These are phyloP conservation scores for Rosa rugosa DNA, from an alignment of 306 rosid genomes.

Conservation along the genomic window DNA sequence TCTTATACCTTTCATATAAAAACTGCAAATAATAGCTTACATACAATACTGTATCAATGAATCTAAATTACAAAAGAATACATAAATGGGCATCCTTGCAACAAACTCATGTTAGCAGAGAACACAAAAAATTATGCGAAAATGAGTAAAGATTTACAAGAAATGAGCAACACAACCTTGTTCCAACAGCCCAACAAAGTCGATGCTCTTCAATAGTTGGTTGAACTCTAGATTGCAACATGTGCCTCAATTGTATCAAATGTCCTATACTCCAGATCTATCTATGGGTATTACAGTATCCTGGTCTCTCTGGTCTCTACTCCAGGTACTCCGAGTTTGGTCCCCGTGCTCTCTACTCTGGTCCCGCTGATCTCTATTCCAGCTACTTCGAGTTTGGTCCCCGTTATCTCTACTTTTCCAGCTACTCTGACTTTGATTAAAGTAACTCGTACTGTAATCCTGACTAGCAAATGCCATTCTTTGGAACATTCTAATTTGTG, in stretches of 20 bases:
- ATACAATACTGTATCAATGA: constrained; percentile 18
- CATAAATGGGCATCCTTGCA: constrained; percentile 25
- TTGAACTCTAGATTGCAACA: constrained; percentile 12
- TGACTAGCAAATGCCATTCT: constrained; percentile 91
- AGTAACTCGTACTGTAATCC: constrained; percentile 56
- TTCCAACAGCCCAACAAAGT: neutral
- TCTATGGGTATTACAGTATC: constrained; percentile 41
- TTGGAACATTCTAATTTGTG: constrained; percentile 78
- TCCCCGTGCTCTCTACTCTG: constrained; percentile 39
- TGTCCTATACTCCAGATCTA: constrained; percentile 57
- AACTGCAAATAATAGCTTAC: constrained; percentile 25
- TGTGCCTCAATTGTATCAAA: constrained; percentile 30
- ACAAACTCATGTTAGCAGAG: constrained; percentile 36
- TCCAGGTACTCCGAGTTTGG: constrained; percentile 60
- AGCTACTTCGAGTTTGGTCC: constrained; percentile 51
- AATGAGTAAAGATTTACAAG: constrained; percentile 42
- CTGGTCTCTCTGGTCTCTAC: constrained; percentile 37
- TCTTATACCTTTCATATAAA: neutral
- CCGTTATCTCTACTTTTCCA: constrained; percentile 47
- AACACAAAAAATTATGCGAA: neutral
- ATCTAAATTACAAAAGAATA: constrained; percentile 34
- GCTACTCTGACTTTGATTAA: constrained; percentile 61
- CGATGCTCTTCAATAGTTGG: neutral
- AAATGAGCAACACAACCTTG: constrained; percentile 20
- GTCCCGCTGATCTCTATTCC: constrained; percentile 41